Percentiles rank a stretch among this genome's conserved stretches.
Conservation (phyloP, 257 asterid genomes). For the Solanum corneliomulleri region DNA sequence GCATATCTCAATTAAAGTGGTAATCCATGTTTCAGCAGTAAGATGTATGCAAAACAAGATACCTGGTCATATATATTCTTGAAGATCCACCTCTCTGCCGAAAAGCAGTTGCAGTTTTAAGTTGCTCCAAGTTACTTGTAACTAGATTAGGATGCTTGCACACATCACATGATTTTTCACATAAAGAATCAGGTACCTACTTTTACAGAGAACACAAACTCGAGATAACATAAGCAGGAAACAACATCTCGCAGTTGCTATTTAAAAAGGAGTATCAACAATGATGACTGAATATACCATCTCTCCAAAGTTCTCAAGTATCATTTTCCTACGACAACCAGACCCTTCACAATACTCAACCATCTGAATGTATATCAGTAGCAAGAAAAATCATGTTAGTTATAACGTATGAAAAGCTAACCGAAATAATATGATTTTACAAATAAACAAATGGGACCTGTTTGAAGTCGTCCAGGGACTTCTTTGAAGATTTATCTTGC, state of each 20-base stretch:
- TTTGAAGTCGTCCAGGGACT: conserved; percentile 53
- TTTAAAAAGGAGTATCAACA: background rate
- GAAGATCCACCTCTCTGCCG: conserved; percentile 49
- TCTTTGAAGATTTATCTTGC: conserved; percentile 54
- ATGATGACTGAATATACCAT: conserved; percentile 31
- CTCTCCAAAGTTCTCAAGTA: conserved; percentile 86
- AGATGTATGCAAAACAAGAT: background rate
- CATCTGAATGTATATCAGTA: conserved; percentile 45
- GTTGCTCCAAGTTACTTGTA: conserved; percentile 65
- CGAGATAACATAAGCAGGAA: conserved; percentile 1
- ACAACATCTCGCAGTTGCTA: conserved; percentile 3
- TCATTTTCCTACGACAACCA: conserved; percentile 88
- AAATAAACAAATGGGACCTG: conserved; percentile 21
- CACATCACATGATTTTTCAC: conserved; percentile 78
- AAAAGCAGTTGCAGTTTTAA: conserved; percentile 34
- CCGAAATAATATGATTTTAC: background rate
- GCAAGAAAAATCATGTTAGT: background rate
- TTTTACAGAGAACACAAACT: conserved; percentile 14
- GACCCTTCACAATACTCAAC: conserved; percentile 74
- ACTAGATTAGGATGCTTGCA: conserved; percentile 69
- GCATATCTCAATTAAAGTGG: background rate
- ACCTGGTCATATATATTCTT: conserved; percentile 79
- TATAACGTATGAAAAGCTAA: background rate
- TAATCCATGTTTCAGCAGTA: background rate
- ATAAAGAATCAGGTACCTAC: conserved; percentile 61